These are phyloP conservation scores for Platanthera guangdongensis DNA, from an alignment of 106 monocot species.

Conservation along the genomic window DNA sequence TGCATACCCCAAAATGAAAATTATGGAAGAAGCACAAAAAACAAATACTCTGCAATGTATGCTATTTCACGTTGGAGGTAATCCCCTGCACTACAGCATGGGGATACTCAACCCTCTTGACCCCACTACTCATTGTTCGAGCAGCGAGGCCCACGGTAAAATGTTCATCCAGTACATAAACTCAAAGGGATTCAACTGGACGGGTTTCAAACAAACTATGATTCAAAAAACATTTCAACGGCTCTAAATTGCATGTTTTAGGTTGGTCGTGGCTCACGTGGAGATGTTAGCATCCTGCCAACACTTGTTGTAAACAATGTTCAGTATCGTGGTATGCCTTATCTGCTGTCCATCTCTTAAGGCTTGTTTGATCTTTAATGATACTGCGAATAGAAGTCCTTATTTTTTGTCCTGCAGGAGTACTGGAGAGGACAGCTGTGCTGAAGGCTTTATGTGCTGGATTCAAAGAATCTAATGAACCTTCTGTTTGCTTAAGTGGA, in stretches of 20 bases:
- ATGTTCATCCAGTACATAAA: no score
- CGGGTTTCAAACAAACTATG: neutral
- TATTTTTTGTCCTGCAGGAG: conserved; percentile 36
- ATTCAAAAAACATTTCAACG: neutral
- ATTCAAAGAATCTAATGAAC: conserved; percentile 81
- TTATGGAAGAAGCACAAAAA: no score
- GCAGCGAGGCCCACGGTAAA: no score
- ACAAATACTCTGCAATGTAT: no score
- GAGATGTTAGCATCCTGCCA: conserved; percentile 91
- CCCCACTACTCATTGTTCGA: no score
- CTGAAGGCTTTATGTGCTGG: conserved; percentile 90
- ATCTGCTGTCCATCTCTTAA: neutral
- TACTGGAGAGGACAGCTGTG: conserved; percentile 63
- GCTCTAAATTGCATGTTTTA: conserved; percentile 11
- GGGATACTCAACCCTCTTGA: no score
- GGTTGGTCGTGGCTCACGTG: conserved; percentile 64
- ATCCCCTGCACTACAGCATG: no score
- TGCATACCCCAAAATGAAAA: no score
- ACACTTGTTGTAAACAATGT: conserved; percentile 79
- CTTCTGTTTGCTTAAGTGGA: conserved; percentile 72
- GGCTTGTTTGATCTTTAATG: neutral
- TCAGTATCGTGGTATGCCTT: conserved; percentile 75
- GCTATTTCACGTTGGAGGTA: no score
- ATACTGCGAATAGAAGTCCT: neutral
- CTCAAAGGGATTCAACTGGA: no score